Evolutionary conservation across 2,329 filamentous ascomycete genomes (phyloP), one percentile per base, ranked within the genome.

Genomic region (Bipolaris zeicola): DNA sequence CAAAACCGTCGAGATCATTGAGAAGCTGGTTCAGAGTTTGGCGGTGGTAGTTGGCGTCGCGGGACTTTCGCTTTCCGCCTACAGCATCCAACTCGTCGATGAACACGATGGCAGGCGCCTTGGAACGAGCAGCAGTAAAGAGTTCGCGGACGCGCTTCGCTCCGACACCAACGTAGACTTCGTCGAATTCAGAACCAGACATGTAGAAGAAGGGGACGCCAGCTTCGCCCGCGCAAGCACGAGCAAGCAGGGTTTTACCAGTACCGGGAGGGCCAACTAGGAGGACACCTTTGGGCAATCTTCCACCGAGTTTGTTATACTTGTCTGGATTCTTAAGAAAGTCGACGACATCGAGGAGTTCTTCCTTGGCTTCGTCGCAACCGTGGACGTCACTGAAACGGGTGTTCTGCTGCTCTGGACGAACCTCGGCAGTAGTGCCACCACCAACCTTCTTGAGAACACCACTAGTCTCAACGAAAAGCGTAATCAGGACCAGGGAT

Each of bases 131-230:
- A 53, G 90, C 87, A 43, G 83, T 80, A 76, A 96, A 96, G n/a
- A 96, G 85, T 61, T 97, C 95, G 57, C 95, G 91, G 46, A 99
- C 94, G 71, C 95, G 90, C 82, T 99, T 96, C 43, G 92, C 92
- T 72, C 93, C 92, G 51, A 99, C 95, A 73, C 95, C 95, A 34
- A 99, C 96, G 71, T 97, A 99, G 50, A 99, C 89, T 78, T 99
- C 95, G 71, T 99, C 95, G 73, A 99, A 99, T 76, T 99, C 95
- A 56, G 92, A 96, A 48, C 95, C 95, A 71, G 95, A 99, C 94
- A 99, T 98, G 84, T 97, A 99, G 83, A 98, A 99, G 83, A 99
- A 99, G 1, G 95, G 95, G 16, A 99, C 95, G 53, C 94, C 95
- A 51, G 95, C 93, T 80, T 99, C 95, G 50, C 95, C 95, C 45